A percentile compares a stretch with the other conserved stretches of the same genome.
phyloP scores from a whole-genome alignment of 768 basidiomycete genomes.

The Leccinum broughii region DNA sequence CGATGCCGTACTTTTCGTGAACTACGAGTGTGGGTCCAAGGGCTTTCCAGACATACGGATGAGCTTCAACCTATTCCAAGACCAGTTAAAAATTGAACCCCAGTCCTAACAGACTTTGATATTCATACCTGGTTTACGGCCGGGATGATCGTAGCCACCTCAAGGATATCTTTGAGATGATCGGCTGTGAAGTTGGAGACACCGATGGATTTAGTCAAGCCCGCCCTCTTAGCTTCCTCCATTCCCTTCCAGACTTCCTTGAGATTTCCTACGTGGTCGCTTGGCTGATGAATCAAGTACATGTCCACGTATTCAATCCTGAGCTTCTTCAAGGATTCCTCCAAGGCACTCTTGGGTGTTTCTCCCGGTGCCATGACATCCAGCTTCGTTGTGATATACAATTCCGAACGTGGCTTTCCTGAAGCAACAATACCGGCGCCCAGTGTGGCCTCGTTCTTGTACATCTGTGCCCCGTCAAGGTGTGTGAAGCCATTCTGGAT shows the following conservation, averaged over 20 bases:
- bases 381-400: slow-evolving; percentile 68
- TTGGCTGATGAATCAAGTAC: slow-evolving; percentile 59
- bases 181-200: slow-evolving; percentile 56
- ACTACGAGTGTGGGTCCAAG: slow-evolving; percentile 37
- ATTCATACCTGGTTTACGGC: slow-evolving; percentile 52
- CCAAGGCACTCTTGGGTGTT: slow-evolving; percentile 49
- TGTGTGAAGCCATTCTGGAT: slow-evolving; percentile 58
- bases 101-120: neutral
- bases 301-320: slow-evolving; percentile 58
- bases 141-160: slow-evolving; percentile 45
- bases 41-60: slow-evolving; percentile 51
- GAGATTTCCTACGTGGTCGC: slow-evolving; percentile 41
- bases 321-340: slow-evolving; percentile 55
- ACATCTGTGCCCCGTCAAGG: slow-evolving; percentile 64
- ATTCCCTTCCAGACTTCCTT: slow-evolving; percentile 59
- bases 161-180: slow-evolving; percentile 45
- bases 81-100: neutral
- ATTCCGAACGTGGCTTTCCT: slow-evolving; percentile 51
- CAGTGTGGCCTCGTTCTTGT: slow-evolving; percentile 54
- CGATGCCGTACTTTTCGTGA: slow-evolving; percentile 38
- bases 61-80: slow-evolving; percentile 46
- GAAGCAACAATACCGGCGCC: slow-evolving; percentile 52
- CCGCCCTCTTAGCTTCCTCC: slow-evolving; percentile 52
- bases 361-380: slow-evolving; percentile 34
- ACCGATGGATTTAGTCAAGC: slow-evolving; percentile 45